Evolutionary conservation across 306 rosid genomes (phyloP).

Genomic region (Neltuma alba): DNA sequence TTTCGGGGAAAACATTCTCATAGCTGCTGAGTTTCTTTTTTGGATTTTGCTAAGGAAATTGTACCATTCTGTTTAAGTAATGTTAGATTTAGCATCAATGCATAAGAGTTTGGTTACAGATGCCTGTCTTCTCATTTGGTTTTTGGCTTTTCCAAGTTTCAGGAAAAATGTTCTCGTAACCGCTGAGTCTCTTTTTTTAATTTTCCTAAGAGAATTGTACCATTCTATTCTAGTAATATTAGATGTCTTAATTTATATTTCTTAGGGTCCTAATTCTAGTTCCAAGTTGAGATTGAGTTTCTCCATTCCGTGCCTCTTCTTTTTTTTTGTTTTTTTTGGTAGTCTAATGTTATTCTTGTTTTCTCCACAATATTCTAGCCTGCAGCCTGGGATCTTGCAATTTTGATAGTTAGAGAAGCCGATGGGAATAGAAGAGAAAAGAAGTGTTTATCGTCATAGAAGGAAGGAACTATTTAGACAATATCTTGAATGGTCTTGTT

Average conservation of each 20-base stretch:
- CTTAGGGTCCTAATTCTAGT: not conserved
- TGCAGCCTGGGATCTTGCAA: not conserved
- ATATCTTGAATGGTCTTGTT: not conserved
- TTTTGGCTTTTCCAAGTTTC: conserved; percentile 26
- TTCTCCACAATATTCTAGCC: not conserved
- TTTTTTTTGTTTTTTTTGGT: not conserved
- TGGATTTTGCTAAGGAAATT: no score
- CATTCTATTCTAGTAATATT: no score
- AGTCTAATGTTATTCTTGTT: not conserved
- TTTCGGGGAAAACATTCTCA: no score
- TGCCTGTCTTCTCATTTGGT: no score
- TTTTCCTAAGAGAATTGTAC: no score
- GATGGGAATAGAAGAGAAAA: not conserved
- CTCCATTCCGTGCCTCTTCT: not conserved
- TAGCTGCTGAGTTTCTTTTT: no score
- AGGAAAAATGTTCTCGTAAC: not conserved
- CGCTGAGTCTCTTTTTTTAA: not conserved
- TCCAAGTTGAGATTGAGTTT: conserved; percentile 5
- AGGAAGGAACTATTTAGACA: conserved; percentile 3
- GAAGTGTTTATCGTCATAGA: not conserved
- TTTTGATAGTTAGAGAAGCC: not conserved
- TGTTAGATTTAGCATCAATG: no score
- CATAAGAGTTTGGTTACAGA: no score
- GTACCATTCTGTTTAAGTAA: no score
- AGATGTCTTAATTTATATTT: not conserved